These are phyloP conservation scores for Pseudogymnoascus sp. DNA, from an alignment of 2,329 filamentous ascomycete species.

Conservation along the genomic window DNA sequence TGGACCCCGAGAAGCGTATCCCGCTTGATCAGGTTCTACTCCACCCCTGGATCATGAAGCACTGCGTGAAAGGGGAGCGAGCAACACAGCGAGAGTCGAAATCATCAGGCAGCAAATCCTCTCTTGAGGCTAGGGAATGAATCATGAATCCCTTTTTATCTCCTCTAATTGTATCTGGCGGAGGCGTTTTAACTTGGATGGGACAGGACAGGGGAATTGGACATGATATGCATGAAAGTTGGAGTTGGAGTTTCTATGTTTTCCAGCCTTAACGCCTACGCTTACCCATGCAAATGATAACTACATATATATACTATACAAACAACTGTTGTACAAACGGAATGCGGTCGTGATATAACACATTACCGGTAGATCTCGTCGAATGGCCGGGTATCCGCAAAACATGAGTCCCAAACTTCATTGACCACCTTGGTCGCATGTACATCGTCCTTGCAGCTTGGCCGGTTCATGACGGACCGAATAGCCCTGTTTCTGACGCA, in stretches of 20 bases:
- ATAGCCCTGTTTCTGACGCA: constrained; percentile 81
- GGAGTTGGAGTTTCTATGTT: constrained; percentile 29
- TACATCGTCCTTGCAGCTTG: constrained; percentile 74
- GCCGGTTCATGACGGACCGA: constrained; percentile 70
- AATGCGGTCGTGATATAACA: neutral
- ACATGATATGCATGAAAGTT: constrained; percentile 21
- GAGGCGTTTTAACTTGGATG: constrained; percentile 24
- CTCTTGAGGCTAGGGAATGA: constrained; percentile 25
- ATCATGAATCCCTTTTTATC: constrained; percentile 20
- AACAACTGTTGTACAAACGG: constrained; percentile 3
- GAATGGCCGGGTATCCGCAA: constrained; percentile 87
- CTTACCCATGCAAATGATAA: constrained; percentile 19
- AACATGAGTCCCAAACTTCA: constrained; percentile 98
- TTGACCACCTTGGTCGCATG: constrained; percentile 87
- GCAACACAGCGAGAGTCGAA: constrained; percentile 30
- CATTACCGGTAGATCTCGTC: constrained; percentile 87
- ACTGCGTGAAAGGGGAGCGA: constrained; percentile 55
- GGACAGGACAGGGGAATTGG: constrained; percentile 15
- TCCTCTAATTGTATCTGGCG: constrained; percentile 17
- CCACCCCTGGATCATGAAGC: constrained; percentile 96
- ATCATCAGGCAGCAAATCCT: constrained; percentile 28
- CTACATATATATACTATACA: constrained; percentile 13
- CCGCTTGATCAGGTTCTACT: constrained; percentile 79
- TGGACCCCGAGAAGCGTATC: constrained; percentile 91
- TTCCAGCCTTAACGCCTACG: constrained; percentile 27